Percentiles rank a stretch among this genome's conserved stretches.
These are phyloP conservation scores for Leucogyrophana mollusca DNA, from an alignment of 768 basidiomycete species.

Conservation along the genomic window DNA sequence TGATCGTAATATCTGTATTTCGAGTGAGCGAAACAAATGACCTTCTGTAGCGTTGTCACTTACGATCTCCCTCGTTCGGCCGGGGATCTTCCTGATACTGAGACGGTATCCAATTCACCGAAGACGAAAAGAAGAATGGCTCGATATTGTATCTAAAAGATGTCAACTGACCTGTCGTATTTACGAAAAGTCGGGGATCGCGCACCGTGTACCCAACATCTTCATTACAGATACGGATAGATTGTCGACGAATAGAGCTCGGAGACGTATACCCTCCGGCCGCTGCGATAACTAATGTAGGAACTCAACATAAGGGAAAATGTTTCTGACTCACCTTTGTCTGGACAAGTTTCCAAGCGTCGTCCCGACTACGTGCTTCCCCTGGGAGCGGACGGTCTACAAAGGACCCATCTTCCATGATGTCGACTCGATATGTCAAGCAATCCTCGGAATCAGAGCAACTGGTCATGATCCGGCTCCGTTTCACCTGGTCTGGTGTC, in stretches of 20 bases:
- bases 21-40: background rate
- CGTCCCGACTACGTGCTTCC: no score
- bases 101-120: slow-evolving; percentile 41
- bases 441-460: slow-evolving; percentile 18
- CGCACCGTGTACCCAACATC: slow-evolving; percentile 38
- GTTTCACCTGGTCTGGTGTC: slow-evolving; percentile 41
- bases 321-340: no score
- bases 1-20: slow-evolving; percentile 40
- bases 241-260: slow-evolving; percentile 37
- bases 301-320: background rate
- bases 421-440: background rate
- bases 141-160: slow-evolving; percentile 37
- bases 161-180: background rate
- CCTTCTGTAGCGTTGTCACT: slow-evolving; percentile 15
- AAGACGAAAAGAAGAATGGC: slow-evolving; percentile 45
- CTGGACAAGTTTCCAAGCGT: no score
- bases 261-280: slow-evolving; percentile 23
- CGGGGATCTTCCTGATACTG: slow-evolving; percentile 38
- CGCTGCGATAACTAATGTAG: slow-evolving; percentile 11
- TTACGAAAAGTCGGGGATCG: background rate
- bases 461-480: slow-evolving; percentile 30
- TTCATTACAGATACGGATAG: slow-evolving; percentile 29
- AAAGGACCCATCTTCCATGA: background rate
- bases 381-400: background rate
- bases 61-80: slow-evolving; percentile 34